Evolutionary conservation across 495 filamentous ascomycete species (phyloP), one percentile per base, ranked within the genome.

Genomic region (Tuber brumale): DNA sequence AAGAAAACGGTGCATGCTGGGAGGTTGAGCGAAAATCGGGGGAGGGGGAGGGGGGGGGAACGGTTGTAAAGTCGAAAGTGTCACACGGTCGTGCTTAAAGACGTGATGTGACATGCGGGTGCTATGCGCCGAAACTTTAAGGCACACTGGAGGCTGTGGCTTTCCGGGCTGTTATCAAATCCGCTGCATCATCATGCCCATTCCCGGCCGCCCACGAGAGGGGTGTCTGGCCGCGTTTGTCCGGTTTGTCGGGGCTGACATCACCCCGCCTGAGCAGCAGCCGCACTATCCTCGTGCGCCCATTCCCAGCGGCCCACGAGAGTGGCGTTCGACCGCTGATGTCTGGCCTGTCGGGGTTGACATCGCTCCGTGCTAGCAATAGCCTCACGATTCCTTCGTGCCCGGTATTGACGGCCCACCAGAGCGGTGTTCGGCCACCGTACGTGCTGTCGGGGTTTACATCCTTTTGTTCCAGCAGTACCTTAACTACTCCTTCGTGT

Each of bases 321-420:
- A 66, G 57, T 5, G 57, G 57, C 18, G 57, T 66, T 66, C 57
- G 57, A 12, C 57, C 57, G 12, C 57, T 3, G 57, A 66, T 66
- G 57, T 66, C 57, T 31, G 57, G 57, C 57, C 57, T 66, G 27
- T 66, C 57, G n/a, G 57, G 57, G 57, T 31, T 31, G 57, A 66
- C 57, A 2, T 66, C 57, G n/a, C 2, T 66, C 27, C 57, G 57
- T 6, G 57, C 57, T 21, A 66, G 57, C 9, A 66, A n/a, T 16
- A 66, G 57, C 12, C n/a, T 66, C n/a, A 66, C 57, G 14, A 66
- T 66, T 66, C 57, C 57, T 18, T 31, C 57, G 27, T 66, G 57
- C n/a, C 57, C 57, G 9, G n/a, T 66, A 14, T 66, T 66, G 57
- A 66, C 12, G 57, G 57, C 57, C 57, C 57, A 66, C 57, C 57